phyloP scores from a whole-genome alignment of 192 early-diverging fungal genomes.

The Spinellus fusiger region DNA sequence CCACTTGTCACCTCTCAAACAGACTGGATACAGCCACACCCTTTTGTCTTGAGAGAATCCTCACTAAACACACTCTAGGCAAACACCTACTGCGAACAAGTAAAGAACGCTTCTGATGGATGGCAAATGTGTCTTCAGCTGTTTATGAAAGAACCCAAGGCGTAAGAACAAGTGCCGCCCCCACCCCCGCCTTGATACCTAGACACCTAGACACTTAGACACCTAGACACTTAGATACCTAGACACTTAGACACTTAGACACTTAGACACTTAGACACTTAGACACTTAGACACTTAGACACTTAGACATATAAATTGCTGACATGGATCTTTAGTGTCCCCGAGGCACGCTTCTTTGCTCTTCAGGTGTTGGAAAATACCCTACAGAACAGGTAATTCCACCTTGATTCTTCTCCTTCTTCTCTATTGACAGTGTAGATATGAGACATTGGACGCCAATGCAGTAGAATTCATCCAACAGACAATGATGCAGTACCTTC shows the following conservation, averaged over 20 bases:
- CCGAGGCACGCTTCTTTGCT: constrained; percentile 80
- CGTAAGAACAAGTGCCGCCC: constrained; percentile 35
- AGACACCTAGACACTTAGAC: no score
- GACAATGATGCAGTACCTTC: constrained; percentile 54
- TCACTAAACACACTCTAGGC: constrained; percentile 46
- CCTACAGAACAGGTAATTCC: constrained; percentile 48
- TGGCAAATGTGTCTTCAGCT: constrained; percentile 83
- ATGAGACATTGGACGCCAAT: constrained; percentile 39
- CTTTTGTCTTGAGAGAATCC: no score
- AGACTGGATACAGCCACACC: no score
- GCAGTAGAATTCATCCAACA: constrained; percentile 46
- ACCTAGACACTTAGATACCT: no score
- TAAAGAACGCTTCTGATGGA: constrained; percentile 70
- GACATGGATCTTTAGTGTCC: constrained; percentile 47
- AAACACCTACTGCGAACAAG: constrained; percentile 73
- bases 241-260: no score
- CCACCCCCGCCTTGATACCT: constrained; percentile 12
- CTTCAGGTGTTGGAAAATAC: constrained; percentile 78
- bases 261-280: no score
- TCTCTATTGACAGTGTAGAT: constrained; percentile 24
- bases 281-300: no score
- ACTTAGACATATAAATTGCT: no score
- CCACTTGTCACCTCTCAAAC: neutral
- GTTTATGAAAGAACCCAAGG: constrained; percentile 68
- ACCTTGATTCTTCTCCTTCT: neutral